phyloP scores from a whole-genome alignment of 2,329 filamentous ascomycete genomes.

The Septoria linicola region DNA sequence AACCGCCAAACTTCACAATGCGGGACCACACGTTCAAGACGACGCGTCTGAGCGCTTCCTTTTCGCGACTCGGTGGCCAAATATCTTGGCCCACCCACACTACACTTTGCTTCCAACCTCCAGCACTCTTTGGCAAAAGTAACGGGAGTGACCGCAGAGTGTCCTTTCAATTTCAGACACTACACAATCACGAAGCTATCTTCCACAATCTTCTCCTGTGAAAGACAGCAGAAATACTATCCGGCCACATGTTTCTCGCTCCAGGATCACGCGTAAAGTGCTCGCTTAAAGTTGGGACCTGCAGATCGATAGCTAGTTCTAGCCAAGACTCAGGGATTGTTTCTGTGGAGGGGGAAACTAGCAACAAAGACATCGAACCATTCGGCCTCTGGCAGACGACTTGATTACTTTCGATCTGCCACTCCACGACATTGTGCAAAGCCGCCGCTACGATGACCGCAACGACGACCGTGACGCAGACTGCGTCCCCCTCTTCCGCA shows the following conservation, averaged over 20 bases:
- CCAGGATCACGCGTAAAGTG: constrained; percentile 8
- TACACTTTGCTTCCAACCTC: no score
- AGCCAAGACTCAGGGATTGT: constrained; percentile 12
- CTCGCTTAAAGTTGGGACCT: neutral
- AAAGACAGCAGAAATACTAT: no score
- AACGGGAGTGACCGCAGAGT: no score
- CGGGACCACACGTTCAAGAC: constrained; percentile 1
- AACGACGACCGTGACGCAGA: constrained; percentile 33
- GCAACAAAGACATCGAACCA: constrained; percentile 19
- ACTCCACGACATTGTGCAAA: neutral
- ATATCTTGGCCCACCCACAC: neutral
- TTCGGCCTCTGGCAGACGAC: constrained; percentile 7
- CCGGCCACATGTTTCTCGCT: constrained; percentile 10
- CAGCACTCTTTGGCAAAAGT: no score
- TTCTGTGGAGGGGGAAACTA: constrained; percentile 6
- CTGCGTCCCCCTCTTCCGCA: constrained; percentile 57
- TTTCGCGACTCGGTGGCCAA: constrained; percentile 11
- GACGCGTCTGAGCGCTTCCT: constrained; percentile 9
- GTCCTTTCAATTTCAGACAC: no score
- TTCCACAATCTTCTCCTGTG: no score
- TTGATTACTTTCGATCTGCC: constrained; percentile 7
- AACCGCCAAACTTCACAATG: constrained; percentile 5
- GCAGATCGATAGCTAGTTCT: no score
- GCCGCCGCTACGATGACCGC: constrained; percentile 30
- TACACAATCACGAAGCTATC: no score